A percentile compares a stretch with the other conserved stretches of the same genome.
These are phyloP conservation scores for Acanthamoeba culbertsoni DNA, from an alignment of 208 protist species.

Conservation along the genomic window DNA sequence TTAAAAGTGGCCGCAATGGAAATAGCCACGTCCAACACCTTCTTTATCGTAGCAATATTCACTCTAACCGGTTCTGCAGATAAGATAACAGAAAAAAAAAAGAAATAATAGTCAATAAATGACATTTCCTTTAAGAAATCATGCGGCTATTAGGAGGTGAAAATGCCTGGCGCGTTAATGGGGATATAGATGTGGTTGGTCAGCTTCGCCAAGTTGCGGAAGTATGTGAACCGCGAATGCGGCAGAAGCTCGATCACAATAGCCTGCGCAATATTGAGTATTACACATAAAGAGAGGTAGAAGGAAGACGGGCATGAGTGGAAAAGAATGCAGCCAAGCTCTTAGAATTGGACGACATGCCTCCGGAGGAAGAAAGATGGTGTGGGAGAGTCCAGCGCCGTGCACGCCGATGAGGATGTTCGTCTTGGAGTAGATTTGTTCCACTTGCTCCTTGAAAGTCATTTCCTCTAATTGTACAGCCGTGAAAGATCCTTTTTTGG, in stretches of 20 bases:
- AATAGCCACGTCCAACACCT: not conserved
- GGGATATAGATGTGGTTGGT: slow-evolving; percentile 12
- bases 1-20: not conserved
- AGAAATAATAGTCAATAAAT: not conserved
- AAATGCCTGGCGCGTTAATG: not conserved
- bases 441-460: slow-evolving; percentile 38
- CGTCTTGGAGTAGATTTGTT: not conserved
- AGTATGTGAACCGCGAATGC: not conserved
- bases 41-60: not conserved
- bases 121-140: not conserved
- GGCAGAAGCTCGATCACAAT: slow-evolving; percentile 1
- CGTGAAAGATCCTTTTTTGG: not conserved
- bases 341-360: not conserved
- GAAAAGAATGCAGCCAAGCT: not conserved
- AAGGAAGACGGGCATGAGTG: not conserved
- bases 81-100: not conserved
- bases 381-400: slow-evolving; percentile 40
- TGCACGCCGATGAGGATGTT: slow-evolving; percentile 35
- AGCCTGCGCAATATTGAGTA: not conserved
- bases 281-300: not conserved
- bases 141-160: not conserved
- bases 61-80: not conserved
- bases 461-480: not conserved
- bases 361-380: slow-evolving; percentile 15
- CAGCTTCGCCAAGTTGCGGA: slow-evolving; percentile 16